Evolutionary conservation across 1,284 basidiomycete species (phyloP), one percentile per base, ranked within the genome.

Genomic region (Cryptococcus floricola): DNA sequence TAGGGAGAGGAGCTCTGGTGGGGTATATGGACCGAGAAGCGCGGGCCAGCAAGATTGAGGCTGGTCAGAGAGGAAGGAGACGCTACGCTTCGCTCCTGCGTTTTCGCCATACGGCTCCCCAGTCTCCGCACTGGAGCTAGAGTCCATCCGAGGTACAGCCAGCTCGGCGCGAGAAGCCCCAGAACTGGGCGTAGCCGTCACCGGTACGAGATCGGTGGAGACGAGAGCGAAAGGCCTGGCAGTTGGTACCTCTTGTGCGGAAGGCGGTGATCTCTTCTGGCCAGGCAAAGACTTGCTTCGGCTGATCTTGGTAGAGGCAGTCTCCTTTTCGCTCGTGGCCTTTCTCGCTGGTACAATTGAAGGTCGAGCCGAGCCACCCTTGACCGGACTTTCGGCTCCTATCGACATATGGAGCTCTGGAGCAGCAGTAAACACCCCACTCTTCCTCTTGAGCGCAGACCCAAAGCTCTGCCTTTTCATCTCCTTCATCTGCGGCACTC

Each of bases 11-110:
- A 48, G 47, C 47, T 48, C 47, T 7, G 58, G 58, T 6, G 53
- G 47, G 5, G 48, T 53, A 39, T 56, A 55, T 10, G 54, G 50
- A 31, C 54, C 54, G 6, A 59, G 48, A 13, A 48, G 51, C 5
- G 52, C 53, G 7, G 28, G 48, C 52, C 56, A 57, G 6, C 23
- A 48, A 8, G 31, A 3, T 34, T 34, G 31, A 34, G 31, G 31
- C 6, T 34, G 31, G 31, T 34, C 31, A 34, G 31, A 34, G 31
- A 34, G 31, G 31, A 34, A 34, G 31, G 7, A 8, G 6, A 34
- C 31, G 3, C 31, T 34, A 34, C 31, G 5, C 31, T 5, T 34
- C 10, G 31, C 31, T 10, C 10, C 31, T 34, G 10, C 31, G 42
- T 37, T 9, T 52, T 34, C 13, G 49, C 37, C 13, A 51, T 48